Evolutionary conservation across 2,329 filamentous ascomycete species (phyloP).

Genomic region (Grosmannia huntii): DNA sequence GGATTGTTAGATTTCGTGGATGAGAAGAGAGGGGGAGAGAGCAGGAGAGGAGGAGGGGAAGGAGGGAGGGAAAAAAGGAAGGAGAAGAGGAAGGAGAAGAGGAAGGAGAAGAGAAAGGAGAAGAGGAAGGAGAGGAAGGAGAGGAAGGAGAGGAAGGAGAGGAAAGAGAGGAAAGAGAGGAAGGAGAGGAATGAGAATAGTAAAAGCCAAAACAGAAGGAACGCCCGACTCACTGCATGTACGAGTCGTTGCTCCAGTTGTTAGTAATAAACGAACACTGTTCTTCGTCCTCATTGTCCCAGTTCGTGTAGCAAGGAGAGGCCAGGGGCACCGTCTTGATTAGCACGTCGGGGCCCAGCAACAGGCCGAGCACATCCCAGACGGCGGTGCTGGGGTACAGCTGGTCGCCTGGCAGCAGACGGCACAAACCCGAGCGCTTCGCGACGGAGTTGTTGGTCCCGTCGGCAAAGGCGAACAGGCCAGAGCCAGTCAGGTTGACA

Average conservation of each 20-base stretch:
- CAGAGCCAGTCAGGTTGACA: slow-evolving; percentile 7
- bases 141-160: background rate
- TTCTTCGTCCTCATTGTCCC: slow-evolving; percentile 27
- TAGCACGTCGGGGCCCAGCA: slow-evolving; percentile 32
- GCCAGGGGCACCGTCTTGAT: slow-evolving; percentile 40
- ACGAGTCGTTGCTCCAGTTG: slow-evolving; percentile 20
- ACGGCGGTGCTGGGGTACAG: slow-evolving; percentile 35
- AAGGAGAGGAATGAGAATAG: too few species aligned
- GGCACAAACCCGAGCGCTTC: slow-evolving; percentile 9
- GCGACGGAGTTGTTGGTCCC: background rate
- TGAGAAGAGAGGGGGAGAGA: background rate
- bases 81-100: too few species aligned
- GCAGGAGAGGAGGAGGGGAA: background rate
- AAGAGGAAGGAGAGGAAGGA: background rate
- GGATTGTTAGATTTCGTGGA: background rate
- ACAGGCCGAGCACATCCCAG: slow-evolving; percentile 39
- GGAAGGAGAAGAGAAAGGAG: background rate
- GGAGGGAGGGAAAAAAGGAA: background rate
- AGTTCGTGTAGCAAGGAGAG: slow-evolving; percentile 35
- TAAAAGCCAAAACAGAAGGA: background rate
- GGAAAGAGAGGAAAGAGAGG: background rate
- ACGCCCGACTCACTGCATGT: slow-evolving; percentile 20
- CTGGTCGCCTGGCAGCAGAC: slow-evolving; percentile 30
- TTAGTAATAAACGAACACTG: slow-evolving; percentile 25
- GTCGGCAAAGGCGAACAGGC: slow-evolving; percentile 9